Percentiles rank a stretch among this genome's conserved stretches.
phyloP scores from a whole-genome alignment of 2,329 filamentous ascomycete genomes.

The Pseudogymnoascus sp. region DNA sequence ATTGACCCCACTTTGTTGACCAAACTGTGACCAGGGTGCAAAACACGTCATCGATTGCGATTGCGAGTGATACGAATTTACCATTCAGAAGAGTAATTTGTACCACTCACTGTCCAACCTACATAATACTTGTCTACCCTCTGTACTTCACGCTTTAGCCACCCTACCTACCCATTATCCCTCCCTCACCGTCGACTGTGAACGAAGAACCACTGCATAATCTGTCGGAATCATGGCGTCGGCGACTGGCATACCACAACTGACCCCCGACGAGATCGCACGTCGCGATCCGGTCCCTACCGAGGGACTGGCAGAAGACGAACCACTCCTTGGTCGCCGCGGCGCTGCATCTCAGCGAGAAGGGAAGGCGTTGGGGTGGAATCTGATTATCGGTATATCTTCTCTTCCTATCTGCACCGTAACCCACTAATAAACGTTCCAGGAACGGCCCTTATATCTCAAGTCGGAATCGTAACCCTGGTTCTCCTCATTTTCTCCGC shows the following conservation, averaged over 20 bases:
- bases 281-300: slow-evolving; percentile 25
- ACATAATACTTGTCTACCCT: not conserved
- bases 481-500: slow-evolving; percentile 68
- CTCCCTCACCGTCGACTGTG: slow-evolving; percentile 7
- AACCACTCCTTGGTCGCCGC: slow-evolving; percentile 61
- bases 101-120: not conserved
- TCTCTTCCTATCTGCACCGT: not conserved
- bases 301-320: slow-evolving; percentile 43
- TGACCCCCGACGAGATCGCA: slow-evolving; percentile 30
- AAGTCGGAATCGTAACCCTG: slow-evolving; percentile 70
- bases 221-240: slow-evolving; percentile 49
- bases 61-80: not conserved
- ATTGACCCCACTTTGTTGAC: not conserved
- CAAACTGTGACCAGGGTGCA: not conserved
- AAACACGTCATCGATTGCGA: not conserved
- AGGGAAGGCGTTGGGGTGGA: slow-evolving; percentile 55
- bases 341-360: slow-evolving; percentile 67
- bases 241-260: slow-evolving; percentile 56
- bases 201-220: slow-evolving; percentile 14
- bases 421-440: slow-evolving; percentile 19
- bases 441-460: slow-evolving; percentile 77
- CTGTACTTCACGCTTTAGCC: not conserved
- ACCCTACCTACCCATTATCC: not conserved
- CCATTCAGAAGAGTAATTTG: not conserved
- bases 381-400: slow-evolving; percentile 40